Evolutionary conservation across 2,329 filamentous ascomycete species (phyloP), one percentile per base, ranked within the genome.

Genomic region (Elsinoe batatas): DNA sequence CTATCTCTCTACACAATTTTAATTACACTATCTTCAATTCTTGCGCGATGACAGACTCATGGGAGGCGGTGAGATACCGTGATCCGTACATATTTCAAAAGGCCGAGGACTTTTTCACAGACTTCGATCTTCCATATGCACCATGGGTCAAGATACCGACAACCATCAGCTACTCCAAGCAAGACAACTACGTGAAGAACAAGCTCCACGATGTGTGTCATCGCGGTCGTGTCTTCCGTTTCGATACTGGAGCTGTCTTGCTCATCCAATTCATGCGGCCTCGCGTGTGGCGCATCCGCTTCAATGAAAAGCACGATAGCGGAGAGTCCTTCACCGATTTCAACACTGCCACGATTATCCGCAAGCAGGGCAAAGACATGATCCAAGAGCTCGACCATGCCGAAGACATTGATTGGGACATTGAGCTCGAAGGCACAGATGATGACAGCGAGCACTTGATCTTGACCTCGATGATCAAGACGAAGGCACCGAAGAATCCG

Each of bases 261-360:
- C 33, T 51, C n/a, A 26, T 56, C 4, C 54, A 56, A 42, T 56
- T 56, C 35, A 33, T 56, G 11, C 44, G 43, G 8, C 54, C 54
- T 13, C 37, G 47, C n/a, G 47, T 56, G 6, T 56, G 54, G 54
- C 44, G 54, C 18, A 40, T 56, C 15, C 42, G 54, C 35, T 56
- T 49, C 43, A 50, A 56, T 32, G 47, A 51, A 11, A 51, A 38
- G 26, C 47, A 51, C 33, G 15, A 35, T 10, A 18, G 37, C 22
- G 26, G 12, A 26, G 17, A 33, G 12, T n/a, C 32, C 32, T 51
- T 38, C 13, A 51, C 47, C 32, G 47, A 51, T 18, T 51, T 35
- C 47, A 51, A 51, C 33, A 51, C 47, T 7, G 37, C 26, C 26
- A 51, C 33, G 10, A 37, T 51, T 11, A 33, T 51, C 32, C n/a